phyloP scores from a whole-genome alignment of 108 stramenopile genomes.

The Heterococcus sp. region DNA sequence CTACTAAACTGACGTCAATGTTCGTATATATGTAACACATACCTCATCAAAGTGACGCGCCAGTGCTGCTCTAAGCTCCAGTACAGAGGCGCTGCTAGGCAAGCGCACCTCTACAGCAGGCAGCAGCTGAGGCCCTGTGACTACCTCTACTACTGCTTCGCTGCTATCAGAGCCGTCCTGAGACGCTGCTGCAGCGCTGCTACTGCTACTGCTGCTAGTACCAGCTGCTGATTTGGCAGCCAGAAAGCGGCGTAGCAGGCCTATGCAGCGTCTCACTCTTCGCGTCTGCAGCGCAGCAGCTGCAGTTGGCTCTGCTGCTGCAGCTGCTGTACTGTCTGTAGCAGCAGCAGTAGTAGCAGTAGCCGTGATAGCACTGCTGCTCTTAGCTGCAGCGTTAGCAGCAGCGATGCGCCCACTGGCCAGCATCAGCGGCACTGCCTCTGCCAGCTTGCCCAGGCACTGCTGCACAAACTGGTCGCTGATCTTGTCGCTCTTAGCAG shows the following conservation, averaged over 20 bases:
- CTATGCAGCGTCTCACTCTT: slow-evolving; percentile 11
- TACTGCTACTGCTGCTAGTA: no score
- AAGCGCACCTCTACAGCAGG: slow-evolving; percentile 16
- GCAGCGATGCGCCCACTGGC: no score
- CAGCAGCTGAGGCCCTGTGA: slow-evolving; percentile 2
- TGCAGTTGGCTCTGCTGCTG: no score
- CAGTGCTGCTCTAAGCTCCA: slow-evolving; percentile 6
- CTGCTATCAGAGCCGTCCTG: background rate
- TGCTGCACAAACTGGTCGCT: background rate
- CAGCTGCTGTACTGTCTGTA: no score
- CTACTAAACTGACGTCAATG: no score
- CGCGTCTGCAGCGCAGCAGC: background rate
- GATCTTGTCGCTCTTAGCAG: background rate
- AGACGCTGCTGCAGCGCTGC: background rate
- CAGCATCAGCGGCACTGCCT: background rate
- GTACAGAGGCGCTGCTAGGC: slow-evolving; percentile 1
- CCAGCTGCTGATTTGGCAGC: slow-evolving; percentile 1
- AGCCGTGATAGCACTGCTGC: no score
- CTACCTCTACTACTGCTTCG: slow-evolving; percentile 3
- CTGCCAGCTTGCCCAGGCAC: background rate
- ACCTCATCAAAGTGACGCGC: slow-evolving; percentile 4
- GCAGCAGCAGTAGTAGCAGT: no score
- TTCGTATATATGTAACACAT: no score
- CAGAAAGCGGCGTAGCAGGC: slow-evolving; percentile 18
- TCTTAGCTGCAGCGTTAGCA: background rate